Base-by-base conservation (phyloP, 306 rosid genomes). In the Fagus sylvatica region DNA sequence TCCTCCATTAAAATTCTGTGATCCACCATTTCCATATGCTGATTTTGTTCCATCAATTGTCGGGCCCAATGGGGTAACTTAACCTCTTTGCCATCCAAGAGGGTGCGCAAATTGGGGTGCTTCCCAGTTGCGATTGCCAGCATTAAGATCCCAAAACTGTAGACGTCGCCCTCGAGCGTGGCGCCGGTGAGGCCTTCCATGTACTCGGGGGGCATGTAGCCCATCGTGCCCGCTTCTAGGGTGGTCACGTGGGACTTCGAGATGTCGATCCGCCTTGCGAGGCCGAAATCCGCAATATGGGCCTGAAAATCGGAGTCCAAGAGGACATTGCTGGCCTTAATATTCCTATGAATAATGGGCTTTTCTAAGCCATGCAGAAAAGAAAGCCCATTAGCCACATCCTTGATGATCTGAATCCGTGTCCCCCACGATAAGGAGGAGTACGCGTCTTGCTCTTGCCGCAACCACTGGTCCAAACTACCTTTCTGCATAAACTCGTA, bases 131-230 rank as follows among this genome's bases (percentile, higher is more conserved):
- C 89, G 0, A 84, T 81, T 71, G 92, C 98, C 1, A 95, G 32
- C 97, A 94, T 90, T 74, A 94, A 76, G 6, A 92, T 51, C 9
- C 98, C 98, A 12, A 94, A 92, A 80, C 98, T 92, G 7, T 85
- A 95, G 62, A 95, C 98, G 28, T 95, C 98, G 5, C 87, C 98
- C 70, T 82, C 87, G 69, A 69, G 65, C 1, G 91, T 90, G 0
- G 95, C 91, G 53, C 51, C 87, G 11, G 83, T 88, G 32, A 69
- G 60, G 72, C 98, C 98, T 0, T 78, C 87, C 60, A 69, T 82
- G 41, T 89, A 92, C 81, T 95, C 98, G 15, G 97, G 98, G 0
- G 98, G 96, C 97, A 95, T 95, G 87, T 95, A 91, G 0, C 98
- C 97, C 53, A 87, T 88, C 0, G 98, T 91, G 7, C 98, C 98